Conservation (phyloP, 495 filamentous ascomycete genomes). For the Melanomma pulvis-pyrius region DNA sequence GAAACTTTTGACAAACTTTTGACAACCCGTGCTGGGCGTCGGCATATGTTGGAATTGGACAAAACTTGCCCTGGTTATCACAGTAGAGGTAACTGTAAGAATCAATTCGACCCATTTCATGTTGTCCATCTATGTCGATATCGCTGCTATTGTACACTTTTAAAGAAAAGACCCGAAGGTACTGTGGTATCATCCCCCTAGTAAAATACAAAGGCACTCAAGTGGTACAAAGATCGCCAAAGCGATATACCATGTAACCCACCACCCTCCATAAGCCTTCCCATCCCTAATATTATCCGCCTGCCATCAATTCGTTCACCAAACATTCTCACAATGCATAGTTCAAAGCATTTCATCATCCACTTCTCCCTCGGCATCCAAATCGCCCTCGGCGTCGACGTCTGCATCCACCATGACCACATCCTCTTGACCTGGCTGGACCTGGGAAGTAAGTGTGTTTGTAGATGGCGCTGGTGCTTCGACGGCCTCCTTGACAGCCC, state of each 20-base stretch:
- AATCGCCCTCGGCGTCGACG: constrained; percentile 3
- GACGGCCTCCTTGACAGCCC: neutral
- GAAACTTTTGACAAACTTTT: too few relatives aligned
- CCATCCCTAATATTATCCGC: neutral
- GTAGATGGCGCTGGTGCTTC: neutral
- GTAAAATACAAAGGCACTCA: neutral
- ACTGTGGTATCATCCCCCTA: neutral
- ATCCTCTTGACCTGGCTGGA: neutral
- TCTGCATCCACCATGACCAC: constrained; percentile 2
- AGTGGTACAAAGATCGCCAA: neutral
- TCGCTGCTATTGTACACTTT: neutral
- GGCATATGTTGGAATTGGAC: too few relatives aligned
- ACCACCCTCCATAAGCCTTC: neutral
- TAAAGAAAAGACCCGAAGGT: neutral
- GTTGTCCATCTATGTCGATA: neutral
- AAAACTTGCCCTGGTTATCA: too few relatives aligned
- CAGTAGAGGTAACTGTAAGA: too few relatives aligned
- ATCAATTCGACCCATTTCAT: neutral
- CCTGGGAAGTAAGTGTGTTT: neutral
- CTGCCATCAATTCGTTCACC: neutral
- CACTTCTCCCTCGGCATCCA: constrained; percentile 28
- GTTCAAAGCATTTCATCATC: constrained; percentile 26
- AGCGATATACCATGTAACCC: neutral
- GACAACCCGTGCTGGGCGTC: too few relatives aligned
- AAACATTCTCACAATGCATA: neutral